Evolutionary conservation across 1,284 basidiomycete genomes (phyloP), one percentile per base, ranked within the genome.

Genomic region (Paramarasmius palmivorus): DNA sequence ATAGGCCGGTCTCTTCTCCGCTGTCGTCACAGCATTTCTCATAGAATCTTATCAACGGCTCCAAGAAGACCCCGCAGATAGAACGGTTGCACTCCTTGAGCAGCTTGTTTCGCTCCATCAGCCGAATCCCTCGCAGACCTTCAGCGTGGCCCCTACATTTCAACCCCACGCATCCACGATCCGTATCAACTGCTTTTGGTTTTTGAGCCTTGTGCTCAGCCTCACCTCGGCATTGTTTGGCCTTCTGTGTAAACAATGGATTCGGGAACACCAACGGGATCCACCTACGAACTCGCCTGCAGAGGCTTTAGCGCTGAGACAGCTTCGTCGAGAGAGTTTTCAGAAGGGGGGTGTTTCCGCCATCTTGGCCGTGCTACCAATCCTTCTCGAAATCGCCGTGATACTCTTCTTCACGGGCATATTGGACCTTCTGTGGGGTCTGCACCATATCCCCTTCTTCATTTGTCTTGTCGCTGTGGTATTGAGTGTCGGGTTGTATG

Each of bases 1-100:
- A 39, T 49, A 65, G 63, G 61, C 63, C 29, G 63, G 58, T 35
- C 44, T 63, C 26, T 65, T 65, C 51, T 63, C 61, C 7, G 62
- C 59, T 17, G 57, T 56, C 39, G 56, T 63, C 7, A 59, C 61
- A 2, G 56, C 58, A 1, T 63, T 63, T 48, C 38, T 61, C 23
- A 53, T 59, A 17, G 59, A 63, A 52, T 56, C 59, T 20, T 60
- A 61, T 47, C 46, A 59, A 17, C 52, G 54, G 54, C 55, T 65
- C 25, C 36, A 52, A 26, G 51, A 53, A 9, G 56, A 61, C 40
- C 45, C 52, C 14, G 40, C 34, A 7, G 54, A 62, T 26, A 32
- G 25, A 2, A 55, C 53, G 1, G 53, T 57, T 19, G 26, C 25
- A 22, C 48, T 61, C 17, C 57, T 62, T 32, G 34, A 46, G 20